phyloP scores from a whole-genome alignment of 2,329 filamentous ascomycete species.

The Anthostomella pinea region DNA sequence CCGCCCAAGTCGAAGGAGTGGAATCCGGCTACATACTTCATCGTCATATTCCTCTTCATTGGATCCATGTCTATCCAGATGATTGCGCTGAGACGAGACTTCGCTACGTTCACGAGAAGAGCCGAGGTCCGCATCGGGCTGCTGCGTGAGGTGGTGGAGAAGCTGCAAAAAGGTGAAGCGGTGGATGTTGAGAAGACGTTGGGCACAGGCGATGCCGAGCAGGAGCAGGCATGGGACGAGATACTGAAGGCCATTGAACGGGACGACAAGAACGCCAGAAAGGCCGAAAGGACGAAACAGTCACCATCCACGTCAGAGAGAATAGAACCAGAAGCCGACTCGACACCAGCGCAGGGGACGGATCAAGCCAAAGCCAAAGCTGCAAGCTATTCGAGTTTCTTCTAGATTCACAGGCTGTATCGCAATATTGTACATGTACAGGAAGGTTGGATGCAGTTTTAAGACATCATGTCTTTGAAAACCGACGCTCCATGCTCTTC shows the following conservation, averaged over 20 bases:
- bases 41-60: slow-evolving; percentile 79
- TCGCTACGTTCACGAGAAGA: slow-evolving; percentile 67
- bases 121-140: slow-evolving; percentile 76
- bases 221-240: slow-evolving; percentile 86
- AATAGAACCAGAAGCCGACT: slow-evolving; percentile 20
- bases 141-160: slow-evolving; percentile 72
- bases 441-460: slow-evolving; percentile 17
- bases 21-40: slow-evolving; percentile 82
- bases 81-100: slow-evolving; percentile 75
- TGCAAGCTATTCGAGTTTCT: slow-evolving; percentile 46
- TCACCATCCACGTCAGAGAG: slow-evolving; percentile 24
- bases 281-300: slow-evolving; percentile 38
- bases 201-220: slow-evolving; percentile 71
- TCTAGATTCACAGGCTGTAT: slow-evolving; percentile 35
- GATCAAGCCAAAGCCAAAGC: slow-evolving; percentile 23
- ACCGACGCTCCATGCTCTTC: slow-evolving; percentile 33
- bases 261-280: slow-evolving; percentile 55
- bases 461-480: slow-evolving; percentile 63
- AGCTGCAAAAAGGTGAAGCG: slow-evolving; percentile 67
- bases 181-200: slow-evolving; percentile 82
- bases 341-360: slow-evolving; percentile 16
- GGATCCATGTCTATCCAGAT: slow-evolving; percentile 96
- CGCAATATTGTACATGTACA: slow-evolving; percentile 16
- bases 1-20: slow-evolving; percentile 58
- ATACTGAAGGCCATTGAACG: slow-evolving; percentile 65